Percentiles rank a stretch among this genome's conserved stretches.
phyloP scores from a whole-genome alignment of 208 protist species.

The Trypanosoma boissoni region DNA sequence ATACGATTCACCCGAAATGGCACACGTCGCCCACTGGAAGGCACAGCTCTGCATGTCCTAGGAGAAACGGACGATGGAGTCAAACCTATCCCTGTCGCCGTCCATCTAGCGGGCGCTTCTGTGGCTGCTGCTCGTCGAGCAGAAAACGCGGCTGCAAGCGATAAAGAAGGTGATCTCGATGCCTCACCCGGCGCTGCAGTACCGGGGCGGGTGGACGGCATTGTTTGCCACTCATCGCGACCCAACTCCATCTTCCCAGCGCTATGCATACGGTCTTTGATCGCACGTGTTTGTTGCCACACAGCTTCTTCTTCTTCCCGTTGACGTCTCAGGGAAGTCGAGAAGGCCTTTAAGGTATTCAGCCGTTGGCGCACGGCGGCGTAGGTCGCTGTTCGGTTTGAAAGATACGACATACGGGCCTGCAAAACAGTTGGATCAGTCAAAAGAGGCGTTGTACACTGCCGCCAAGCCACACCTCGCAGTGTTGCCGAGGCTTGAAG shows the following conservation, averaged over 20 bases:
- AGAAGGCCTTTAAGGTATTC: conserved; percentile 34
- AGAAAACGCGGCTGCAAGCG: too few relatives aligned
- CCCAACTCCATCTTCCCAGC: conserved; percentile 1
- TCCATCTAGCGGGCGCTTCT: too few relatives aligned
- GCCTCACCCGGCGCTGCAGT: too few relatives aligned
- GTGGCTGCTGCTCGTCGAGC: not conserved
- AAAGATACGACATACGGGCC: conserved; percentile 56
- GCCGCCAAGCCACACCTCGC: conserved; percentile 14
- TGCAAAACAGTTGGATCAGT: conserved; percentile 45
- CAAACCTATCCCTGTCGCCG: too few relatives aligned
- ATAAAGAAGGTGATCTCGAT: too few relatives aligned
- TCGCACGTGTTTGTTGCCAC: conserved; percentile 3
- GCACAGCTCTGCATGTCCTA: too few relatives aligned
- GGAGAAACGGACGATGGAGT: too few relatives aligned
- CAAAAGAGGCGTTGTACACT: conserved; percentile 52
- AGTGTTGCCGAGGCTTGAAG: conserved; percentile 34
- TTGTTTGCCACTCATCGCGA: too few relatives aligned
- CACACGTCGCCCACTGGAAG: too few relatives aligned
- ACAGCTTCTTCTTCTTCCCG: not conserved
- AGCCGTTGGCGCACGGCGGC: conserved; percentile 39
- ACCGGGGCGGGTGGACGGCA: too few relatives aligned
- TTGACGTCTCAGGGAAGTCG: not conserved
- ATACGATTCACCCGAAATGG: conserved; percentile 29
- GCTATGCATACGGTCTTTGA: conserved; percentile 11
- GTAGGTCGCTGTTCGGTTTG: conserved; percentile 55